Conservation (phyloP, 2,329 filamentous ascomycete genomes). For the Claviceps sp. region DNA sequence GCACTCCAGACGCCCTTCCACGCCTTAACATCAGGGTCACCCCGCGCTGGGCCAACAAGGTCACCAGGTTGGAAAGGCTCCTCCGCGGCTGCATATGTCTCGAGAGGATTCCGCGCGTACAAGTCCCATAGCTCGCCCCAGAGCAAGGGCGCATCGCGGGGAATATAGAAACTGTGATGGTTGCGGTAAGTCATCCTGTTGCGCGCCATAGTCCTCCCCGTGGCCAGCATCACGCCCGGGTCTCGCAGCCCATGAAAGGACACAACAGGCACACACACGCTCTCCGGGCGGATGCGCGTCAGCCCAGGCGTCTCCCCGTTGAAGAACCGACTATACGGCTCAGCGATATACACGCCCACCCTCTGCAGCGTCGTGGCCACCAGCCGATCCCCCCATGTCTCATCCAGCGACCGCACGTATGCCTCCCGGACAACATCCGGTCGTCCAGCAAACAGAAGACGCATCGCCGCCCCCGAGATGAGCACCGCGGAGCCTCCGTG, state of each 20-base stretch:
- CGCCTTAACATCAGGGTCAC: conserved; percentile 17
- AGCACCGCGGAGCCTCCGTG: conserved; percentile 43
- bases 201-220: conserved; percentile 27
- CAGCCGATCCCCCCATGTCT: conserved; percentile 40
- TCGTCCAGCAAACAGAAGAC: conserved; percentile 27
- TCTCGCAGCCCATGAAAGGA: conserved; percentile 38
- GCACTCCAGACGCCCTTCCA: conserved; percentile 23
- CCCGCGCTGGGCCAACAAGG: conserved; percentile 37
- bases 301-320: conserved; percentile 38
- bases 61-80: conserved; percentile 25
- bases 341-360: conserved; percentile 40
- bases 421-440: conserved; percentile 28
- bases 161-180: background rate
- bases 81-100: conserved; percentile 16
- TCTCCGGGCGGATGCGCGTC: conserved; percentile 34
- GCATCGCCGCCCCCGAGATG: conserved; percentile 36
- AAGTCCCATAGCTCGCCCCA: conserved; percentile 38
- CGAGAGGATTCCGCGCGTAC: conserved; percentile 29
- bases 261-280: conserved; percentile 39
- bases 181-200: conserved; percentile 6
- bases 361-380: conserved; percentile 39
- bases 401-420: conserved; percentile 33
- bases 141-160: conserved; percentile 23
- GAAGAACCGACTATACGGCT: conserved; percentile 39
- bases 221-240: conserved; percentile 29